Base-by-base conservation (phyloP, 371 early-diverging fungal genomes). In the Globomyces sp. region DNA sequence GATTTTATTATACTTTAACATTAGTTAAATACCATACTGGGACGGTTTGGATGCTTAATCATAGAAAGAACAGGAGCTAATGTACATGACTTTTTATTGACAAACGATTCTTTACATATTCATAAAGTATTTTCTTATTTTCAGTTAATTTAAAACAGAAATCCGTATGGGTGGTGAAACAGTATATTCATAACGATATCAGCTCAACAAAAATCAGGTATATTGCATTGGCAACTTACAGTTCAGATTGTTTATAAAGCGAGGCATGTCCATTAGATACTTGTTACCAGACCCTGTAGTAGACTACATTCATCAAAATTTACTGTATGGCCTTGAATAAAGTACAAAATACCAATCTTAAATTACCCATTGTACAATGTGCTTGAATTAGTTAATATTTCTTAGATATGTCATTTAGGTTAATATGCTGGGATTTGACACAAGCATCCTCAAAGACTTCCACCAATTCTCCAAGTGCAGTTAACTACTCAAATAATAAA, bases 1-100 rank as follows among this genome's bases (percentile, higher is more conserved):
- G 24, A 24, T 24, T 24, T 24, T 24, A 24, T 81, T 89, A 10
- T 47, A 36, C 6, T 50, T 51, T 37, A 3, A 44, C 53, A 3
- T n/a, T 81, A 96, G 94, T 81, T 98, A 40, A 87, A 95, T 74
- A 90, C 88, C 61, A 97, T 98, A 67, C 79, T 96, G 2, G 96
- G 96, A 13, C 75, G 86, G 42, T 96, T 87, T 71, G 99, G 99
- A n/a, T 93, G 94, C 72, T 77, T 98, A 47, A 90, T 98, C 66
- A 89, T 97, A 43, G 99, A 98, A 76, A 79, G 99, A 57, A 93
- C 95, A 0, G 96, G 96, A 1, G 86, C 95, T 5, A 96, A 98
- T 72, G 93, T 95, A 5, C 90, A 88, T 75, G 94, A 90, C 62
- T 92, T 94, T 71, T 72, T 97, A 71, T 75, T 98, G 43, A 83